Evolutionary conservation across 2,329 filamentous ascomycete genomes (phyloP), one percentile per base, ranked within the genome.

Genomic region (Eurotiales sp.): DNA sequence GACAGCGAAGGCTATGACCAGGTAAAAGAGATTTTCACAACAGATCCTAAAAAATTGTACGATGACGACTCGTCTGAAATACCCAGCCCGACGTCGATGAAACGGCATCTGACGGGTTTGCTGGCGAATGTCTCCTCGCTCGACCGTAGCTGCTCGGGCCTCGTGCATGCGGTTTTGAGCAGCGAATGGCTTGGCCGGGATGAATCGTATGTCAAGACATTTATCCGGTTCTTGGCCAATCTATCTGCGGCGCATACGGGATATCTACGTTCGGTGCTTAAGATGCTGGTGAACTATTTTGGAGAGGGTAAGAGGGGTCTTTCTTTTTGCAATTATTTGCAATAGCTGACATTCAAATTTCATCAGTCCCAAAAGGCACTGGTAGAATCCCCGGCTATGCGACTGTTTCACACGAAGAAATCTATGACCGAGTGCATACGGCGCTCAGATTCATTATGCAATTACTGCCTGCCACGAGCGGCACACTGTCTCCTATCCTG

Each of bases 161-260:
- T 86, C 11, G 81, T 85, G 30, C 72, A 79, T 55, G 77, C 81
- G 8, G 70, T 84, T 8, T 66, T 85, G 53, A 72, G 78, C 55
- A 80, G 80, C 55, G 74, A 79, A 59, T 86, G 83, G 83, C 69
- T 84, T 32, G 81, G 80, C 40, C 75, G 82, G 52, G 81, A 84
- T 55, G 79, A 83, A 53, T 68, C 72, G 15, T 85, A 84, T 61
- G 74, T 81, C 43, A 74, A 73, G 53, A 66, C 80, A 6, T 85
- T 79, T 65, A 73, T 77, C 50, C 70, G 77, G 36, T 80, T 85
- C 53, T 61, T 85, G 45, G 77, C 77, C 22, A 79, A 78, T 46
- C 74, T 99, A 41, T 83, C 90, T 47, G 95, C 88, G 54, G 87
- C 90, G 0, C 89, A 96, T 62, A 86, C 88, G 40, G 84, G 82